A percentile compares a stretch with the other conserved stretches of the same genome.
Evolutionary conservation across 441 rosid genomes (phyloP).

Genomic region (Breynia disticha): DNA sequence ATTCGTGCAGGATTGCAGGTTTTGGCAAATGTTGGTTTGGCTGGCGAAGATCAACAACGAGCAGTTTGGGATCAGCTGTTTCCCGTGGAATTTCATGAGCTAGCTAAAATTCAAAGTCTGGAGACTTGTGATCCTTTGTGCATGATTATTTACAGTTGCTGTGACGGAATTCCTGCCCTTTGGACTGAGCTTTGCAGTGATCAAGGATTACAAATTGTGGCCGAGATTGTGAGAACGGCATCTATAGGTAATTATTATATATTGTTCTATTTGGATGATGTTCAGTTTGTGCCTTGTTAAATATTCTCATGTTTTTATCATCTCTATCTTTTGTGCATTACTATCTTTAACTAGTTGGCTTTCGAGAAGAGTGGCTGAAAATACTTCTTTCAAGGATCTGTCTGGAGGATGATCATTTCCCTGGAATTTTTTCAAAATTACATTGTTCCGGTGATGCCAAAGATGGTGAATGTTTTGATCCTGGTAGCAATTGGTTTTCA

Average conservation of each 20-base stretch:
- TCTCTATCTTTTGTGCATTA: constrained; percentile 10
- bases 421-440: constrained; percentile 32
- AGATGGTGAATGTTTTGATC: constrained; percentile 10
- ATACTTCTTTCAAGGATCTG: constrained; percentile 56
- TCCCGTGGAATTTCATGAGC: constrained; percentile 32
- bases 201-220: constrained; percentile 36
- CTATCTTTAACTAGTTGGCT: constrained; percentile 43
- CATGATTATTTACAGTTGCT: constrained; percentile 54
- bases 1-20: constrained; percentile 51
- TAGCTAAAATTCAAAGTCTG: constrained; percentile 34
- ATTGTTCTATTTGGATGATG: background rate
- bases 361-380: constrained; percentile 68
- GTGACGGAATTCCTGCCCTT: constrained; percentile 38
- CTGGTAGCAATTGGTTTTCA: constrained; percentile 23
- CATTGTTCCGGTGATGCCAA: constrained; percentile 10
- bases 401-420: constrained; percentile 42
- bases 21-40: constrained; percentile 57
- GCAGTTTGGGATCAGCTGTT: constrained; percentile 48
- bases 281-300: background rate
- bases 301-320: background rate
- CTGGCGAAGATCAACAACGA: constrained; percentile 53
- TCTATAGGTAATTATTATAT: constrained; percentile 35
- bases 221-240: constrained; percentile 40
- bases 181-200: constrained; percentile 34
- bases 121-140: constrained; percentile 65